Base-by-base conservation (phyloP, 768 basidiomycete genomes). In the Suillus americanus region DNA sequence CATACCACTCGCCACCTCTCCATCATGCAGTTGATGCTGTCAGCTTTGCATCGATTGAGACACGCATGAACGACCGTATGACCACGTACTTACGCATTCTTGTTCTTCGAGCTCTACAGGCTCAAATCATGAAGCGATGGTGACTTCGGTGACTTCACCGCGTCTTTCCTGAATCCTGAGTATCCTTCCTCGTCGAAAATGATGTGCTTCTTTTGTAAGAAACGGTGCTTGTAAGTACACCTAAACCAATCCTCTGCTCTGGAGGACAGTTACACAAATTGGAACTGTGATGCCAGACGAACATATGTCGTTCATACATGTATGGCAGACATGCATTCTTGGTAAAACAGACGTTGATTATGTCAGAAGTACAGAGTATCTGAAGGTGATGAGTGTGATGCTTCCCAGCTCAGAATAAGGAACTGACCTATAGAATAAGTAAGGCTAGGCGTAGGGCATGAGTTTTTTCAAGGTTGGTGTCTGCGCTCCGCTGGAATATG, bases 401-500 rank as follows among this genome's bases (percentile, higher is more conserved):
- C 9, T 28, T 18, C 10, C 13, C 25, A n/a, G 35, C 18, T 57
- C 9, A n/a, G 20, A 33, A 57, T n/a, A 59, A 28, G 51, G 20
- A 54, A 68, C 73, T 28, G 38, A 72, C 75, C 63, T 69, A 65
- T 56, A 53, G 9, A 38, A 60, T 38, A 41, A 25, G 45, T 43
- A 54, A 61, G 64, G 63, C 70, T 77, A 85, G 25, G 88, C 89
- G 66, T 93, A 92, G 2, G 91, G 91, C 37, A 93, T 79, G 54
- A 93, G 56, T 68, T 86, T 91, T 79, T 87, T 90, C 68, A 93
- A 78, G 63, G 82, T 87, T 43, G 81, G 77, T 13, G 89, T 88
- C 75, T 93, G 91, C 10, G 86, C 79, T 5, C 80, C 75, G 68
- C 81, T 83, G 30, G 91, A 88, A 72, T 90, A 90, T 1, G 88